Base-by-base conservation (phyloP, 2,329 filamentous ascomycete genomes). In the Pyricularia sp. region DNA sequence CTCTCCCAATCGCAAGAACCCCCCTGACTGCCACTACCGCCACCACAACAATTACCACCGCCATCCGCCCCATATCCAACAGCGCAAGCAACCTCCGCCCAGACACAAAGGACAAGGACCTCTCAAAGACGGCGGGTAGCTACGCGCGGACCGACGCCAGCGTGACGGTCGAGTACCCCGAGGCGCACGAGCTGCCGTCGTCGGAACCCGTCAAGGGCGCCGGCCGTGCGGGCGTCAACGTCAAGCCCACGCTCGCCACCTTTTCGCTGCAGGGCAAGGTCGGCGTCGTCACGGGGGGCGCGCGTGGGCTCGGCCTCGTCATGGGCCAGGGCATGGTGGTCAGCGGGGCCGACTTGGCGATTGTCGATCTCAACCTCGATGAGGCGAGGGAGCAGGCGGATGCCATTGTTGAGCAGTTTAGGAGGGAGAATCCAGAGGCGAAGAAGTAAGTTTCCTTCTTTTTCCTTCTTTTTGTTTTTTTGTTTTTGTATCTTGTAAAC, bases 291-390 rank as follows among this genome's bases (percentile, higher is more conserved):
- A 98, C 94, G 0, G 94, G 94, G 68, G 94, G 94, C 76, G 94
- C 94, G 30, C 86, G 94, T 76, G 94, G 94, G 9, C 80, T 98
- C 69, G 94, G 94, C 58, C 83, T 97, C 71, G 93, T 96, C 73
- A 97, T 98, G 91, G 92, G 91, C 67, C 93, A 97, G 82, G 93
- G 92, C 65, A 87, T 97, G 79, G 91, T 97, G 68, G 90, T 92
- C 68, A 95, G 92, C 68, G 94, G 94, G 68, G 92, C 92, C 11
- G 90, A 97, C 78, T 85, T 97, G 71, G 94, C 94, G 61, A 92
- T 98, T 79, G 93, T 97, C 59, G 94, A 98, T 78, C 83, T 97
- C 82, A 97, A 98, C 81, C 91, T 92, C 83, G 91, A 94, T 59
- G 93, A 97, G 80, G 94, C 92, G 11, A 84, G 90, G 76, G 88